phyloP scores from a whole-genome alignment of 495 filamentous ascomycete genomes.

The Talaromyces thailandensis region DNA sequence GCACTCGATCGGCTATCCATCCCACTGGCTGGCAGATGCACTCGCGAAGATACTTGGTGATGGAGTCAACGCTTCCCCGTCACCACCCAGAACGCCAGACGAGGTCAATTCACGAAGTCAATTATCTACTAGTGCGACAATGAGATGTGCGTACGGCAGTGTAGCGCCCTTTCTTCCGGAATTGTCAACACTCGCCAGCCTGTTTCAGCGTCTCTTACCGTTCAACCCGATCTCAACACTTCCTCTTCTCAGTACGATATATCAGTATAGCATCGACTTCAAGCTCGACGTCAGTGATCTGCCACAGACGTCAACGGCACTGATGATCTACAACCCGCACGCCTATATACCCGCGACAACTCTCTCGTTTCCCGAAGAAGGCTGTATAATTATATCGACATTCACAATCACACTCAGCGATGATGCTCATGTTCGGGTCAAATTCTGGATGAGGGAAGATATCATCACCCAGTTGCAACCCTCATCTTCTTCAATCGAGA shows the following conservation, averaged over 20 bases:
- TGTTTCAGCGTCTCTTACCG: slow-evolving; percentile 3
- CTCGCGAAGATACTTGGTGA: slow-evolving; percentile 2
- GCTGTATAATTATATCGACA: not conserved
- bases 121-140: not conserved
- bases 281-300: not conserved
- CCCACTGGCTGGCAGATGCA: slow-evolving; percentile 6
- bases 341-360: not conserved
- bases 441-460: slow-evolving; percentile 7
- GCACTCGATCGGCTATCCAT: slow-evolving; percentile 3
- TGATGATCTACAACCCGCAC: not conserved
- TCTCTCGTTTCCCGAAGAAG: not conserved
- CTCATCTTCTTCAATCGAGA: not conserved
- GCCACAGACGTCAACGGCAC: not conserved
- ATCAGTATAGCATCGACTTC: not conserved
- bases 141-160: not conserved
- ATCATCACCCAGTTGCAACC: not conserved
- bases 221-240: not conserved
- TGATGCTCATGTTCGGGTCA: not conserved
- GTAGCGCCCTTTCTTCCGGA: not conserved
- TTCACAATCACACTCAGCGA: not conserved
- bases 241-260: not conserved
- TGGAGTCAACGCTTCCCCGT: not conserved
- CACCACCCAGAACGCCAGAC: not conserved
- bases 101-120: not conserved
- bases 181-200: not conserved